Conservation (phyloP, 2,329 filamentous ascomycete genomes). For the Neodidymelliopsis sp. region DNA sequence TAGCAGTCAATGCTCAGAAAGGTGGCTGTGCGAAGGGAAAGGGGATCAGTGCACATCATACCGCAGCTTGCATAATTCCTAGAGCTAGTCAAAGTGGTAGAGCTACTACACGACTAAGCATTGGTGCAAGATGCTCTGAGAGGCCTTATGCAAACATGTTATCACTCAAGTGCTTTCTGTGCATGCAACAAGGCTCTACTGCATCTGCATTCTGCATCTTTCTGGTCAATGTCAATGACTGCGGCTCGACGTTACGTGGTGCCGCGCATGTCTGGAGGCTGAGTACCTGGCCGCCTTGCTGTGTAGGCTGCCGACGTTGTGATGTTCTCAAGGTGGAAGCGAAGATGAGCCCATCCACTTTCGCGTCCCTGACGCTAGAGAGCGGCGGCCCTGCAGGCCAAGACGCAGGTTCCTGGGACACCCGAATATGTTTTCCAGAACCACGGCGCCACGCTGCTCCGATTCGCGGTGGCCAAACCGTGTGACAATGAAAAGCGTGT, state of each 20-base stretch:
- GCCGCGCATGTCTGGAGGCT: slow-evolving; percentile 23
- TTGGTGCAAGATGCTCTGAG: neutral
- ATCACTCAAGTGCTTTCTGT: neutral
- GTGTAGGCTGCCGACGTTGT: slow-evolving; percentile 3
- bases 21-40: slow-evolving; percentile 9
- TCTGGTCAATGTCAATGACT: slow-evolving; percentile 1
- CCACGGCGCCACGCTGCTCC: slow-evolving; percentile 21
- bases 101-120: neutral
- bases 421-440: slow-evolving; percentile 19
- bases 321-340: slow-evolving; percentile 1
- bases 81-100: neutral
- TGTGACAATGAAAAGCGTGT: slow-evolving; percentile 3
- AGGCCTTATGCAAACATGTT: neutral
- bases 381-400: slow-evolving; percentile 25
- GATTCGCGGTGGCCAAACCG: slow-evolving; percentile 23
- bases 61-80: slow-evolving; percentile 7
- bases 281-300: slow-evolving; percentile 11
- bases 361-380: slow-evolving; percentile 24
- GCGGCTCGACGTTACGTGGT: slow-evolving; percentile 19
- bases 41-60: slow-evolving; percentile 5
- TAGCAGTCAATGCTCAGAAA: slow-evolving; percentile 2
- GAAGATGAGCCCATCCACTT: slow-evolving; percentile 20
- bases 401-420: slow-evolving; percentile 19
- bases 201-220: neutral
- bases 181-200: neutral